These are phyloP conservation scores for Solanum megistacrolobum DNA, from an alignment of 257 asterid genomes.

Conservation along the genomic window DNA sequence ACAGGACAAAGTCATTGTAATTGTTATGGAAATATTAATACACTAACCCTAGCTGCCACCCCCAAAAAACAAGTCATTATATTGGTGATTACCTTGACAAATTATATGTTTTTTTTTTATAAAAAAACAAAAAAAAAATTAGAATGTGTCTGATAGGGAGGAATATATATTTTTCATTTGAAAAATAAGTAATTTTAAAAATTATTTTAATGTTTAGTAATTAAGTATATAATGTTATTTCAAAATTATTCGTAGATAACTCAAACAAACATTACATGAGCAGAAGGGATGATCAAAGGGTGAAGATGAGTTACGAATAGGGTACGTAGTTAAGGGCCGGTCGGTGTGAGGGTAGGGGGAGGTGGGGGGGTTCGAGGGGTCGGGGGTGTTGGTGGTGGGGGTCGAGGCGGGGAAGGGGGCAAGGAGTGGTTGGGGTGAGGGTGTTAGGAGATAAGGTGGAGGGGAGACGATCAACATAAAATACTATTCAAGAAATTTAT, in stretches of 20 bases:
- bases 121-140: background rate
- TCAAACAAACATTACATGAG: background rate
- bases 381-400: background rate
- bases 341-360: background rate
- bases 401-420: background rate
- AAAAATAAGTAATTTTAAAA: too few relatives aligned
- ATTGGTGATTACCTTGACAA: background rate
- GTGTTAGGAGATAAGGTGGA: background rate
- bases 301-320: background rate
- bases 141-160: background rate
- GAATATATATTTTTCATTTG: background rate
- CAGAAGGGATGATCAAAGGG: too few relatives aligned
- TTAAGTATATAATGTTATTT: too few relatives aligned
- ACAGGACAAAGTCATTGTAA: constrained; percentile 43
- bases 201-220: too few relatives aligned
- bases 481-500: background rate
- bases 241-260: background rate
- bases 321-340: too few relatives aligned
- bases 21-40: constrained; percentile 35
- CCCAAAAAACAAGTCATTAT: background rate
- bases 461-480: too few relatives aligned
- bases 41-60: constrained; percentile 39
- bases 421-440: background rate
- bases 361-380: background rate
- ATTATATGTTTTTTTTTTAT: background rate